A percentile compares a stretch with the other conserved stretches of the same genome.
phyloP scores from a whole-genome alignment of 1,284 basidiomycete genomes.

The Leccinum angustisporum region DNA sequence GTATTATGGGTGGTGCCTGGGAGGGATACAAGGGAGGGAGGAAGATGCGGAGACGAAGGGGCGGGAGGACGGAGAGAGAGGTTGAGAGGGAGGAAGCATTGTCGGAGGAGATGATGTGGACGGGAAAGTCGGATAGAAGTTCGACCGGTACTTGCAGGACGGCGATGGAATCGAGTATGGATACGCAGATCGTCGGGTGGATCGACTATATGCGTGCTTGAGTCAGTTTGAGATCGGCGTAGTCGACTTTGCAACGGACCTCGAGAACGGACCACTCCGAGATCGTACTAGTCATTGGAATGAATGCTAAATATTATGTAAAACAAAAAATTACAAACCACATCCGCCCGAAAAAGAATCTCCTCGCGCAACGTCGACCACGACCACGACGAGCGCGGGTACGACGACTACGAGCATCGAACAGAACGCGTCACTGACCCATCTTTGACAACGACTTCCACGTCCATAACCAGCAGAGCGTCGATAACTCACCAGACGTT shows the following conservation, averaged over 20 bases:
- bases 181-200: conserved; percentile 63
- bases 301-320: conserved; percentile 6
- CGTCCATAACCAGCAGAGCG: neutral
- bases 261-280: conserved; percentile 27
- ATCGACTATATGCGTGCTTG: conserved; percentile 51
- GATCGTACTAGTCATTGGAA: neutral
- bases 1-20: conserved; percentile 50
- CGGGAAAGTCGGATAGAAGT: conserved; percentile 41
- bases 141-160: conserved; percentile 59
- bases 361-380: conserved; percentile 19
- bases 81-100: neutral
- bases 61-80: conserved; percentile 49
- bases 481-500: conserved; percentile 3
- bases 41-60: conserved; percentile 55
- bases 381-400: conserved; percentile 20
- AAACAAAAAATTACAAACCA: conserved; percentile 11
- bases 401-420: conserved; percentile 21
- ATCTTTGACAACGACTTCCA: conserved; percentile 6
- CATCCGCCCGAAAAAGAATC: conserved; percentile 25
- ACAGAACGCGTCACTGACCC: conserved; percentile 23
- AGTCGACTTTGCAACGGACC: conserved; percentile 19
- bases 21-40: conserved; percentile 62
- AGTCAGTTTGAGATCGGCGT: conserved; percentile 11
- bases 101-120: conserved; percentile 35
- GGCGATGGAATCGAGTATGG: conserved; percentile 36